Evolutionary conservation across 2,329 filamentous ascomycete genomes (phyloP), one percentile per base, ranked within the genome.

Genomic region (Cordyceps sp.): DNA sequence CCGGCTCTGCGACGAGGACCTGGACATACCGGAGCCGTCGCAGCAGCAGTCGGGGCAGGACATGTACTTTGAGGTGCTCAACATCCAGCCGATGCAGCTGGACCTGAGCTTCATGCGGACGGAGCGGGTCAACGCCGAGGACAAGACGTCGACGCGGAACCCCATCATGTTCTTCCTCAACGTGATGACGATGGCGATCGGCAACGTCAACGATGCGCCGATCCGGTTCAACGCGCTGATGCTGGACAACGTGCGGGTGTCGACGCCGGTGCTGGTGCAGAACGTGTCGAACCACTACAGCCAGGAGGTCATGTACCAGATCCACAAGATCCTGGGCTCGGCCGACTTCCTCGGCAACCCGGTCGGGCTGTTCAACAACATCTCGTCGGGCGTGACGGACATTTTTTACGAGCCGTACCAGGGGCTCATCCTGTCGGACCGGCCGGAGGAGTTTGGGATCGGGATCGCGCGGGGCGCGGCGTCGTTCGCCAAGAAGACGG

Each of bases 351-450:
- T 98, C 6, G 90, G 90, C 24, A 98, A 98, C 45, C 90, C 90
- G 0, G 92, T 98, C 13, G 90, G 90, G 28, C 64, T 98, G 27
- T 98, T 98, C 73, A 96, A 93, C 61, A 98, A 88, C 50, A 81
- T 98, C 54, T 93, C 84, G 45, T 98, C 90, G 29, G 90, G 92
- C 44, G 83, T 98, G 33, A 86, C 83, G 15, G 90, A 94, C 52
- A 93, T 98, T 50, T 98, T 98, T 61, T 98, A 98, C 63, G 92
- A 98, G 53, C 90, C 90, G 24, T 98, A 98, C 58, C 90, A 98
- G 60, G 83, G 92, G 16, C 72, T 98, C 30, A 92, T 98, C 52
- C 83, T 93, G 66, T 93, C 86, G 1, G 90, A 98, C 52, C 74
- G 82, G 42, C 92, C 90, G 3, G 88, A 96, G 53, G 88, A 98